These are phyloP conservation scores for Andrographis paniculata DNA, from an alignment of 305 asterid genomes.

Conservation along the genomic window DNA sequence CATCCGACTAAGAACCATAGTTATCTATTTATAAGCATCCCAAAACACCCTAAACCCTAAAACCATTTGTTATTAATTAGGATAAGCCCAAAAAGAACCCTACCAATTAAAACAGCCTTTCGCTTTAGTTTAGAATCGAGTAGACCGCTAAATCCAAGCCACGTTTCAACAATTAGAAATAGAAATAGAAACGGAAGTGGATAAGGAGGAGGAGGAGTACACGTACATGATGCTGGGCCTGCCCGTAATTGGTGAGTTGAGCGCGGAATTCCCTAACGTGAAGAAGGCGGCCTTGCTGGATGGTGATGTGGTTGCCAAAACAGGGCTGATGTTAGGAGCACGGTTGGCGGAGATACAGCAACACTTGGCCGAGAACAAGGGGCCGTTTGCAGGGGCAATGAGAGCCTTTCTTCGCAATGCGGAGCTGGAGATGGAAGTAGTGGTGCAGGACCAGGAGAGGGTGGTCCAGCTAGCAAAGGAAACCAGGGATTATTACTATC, in stretches of 20 bases:
- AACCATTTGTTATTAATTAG: too few relatives aligned
- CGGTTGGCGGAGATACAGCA: conserved; percentile 33
- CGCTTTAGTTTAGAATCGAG: too few relatives aligned
- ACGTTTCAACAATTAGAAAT: too few relatives aligned
- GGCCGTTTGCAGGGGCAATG: conserved; percentile 46
- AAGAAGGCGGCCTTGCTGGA: conserved; percentile 66
- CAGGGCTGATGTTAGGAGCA: conserved; percentile 30
- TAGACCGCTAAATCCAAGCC: too few relatives aligned
- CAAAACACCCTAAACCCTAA: too few relatives aligned
- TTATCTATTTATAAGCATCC: too few relatives aligned
- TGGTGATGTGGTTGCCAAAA: conserved; percentile 35
- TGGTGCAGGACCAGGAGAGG: conserved; percentile 45
- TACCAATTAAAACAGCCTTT: too few relatives aligned
- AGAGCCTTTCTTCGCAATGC: conserved; percentile 45
- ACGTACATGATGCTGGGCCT: conserved; percentile 73
- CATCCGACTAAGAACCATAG: too few relatives aligned
- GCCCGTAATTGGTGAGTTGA: conserved; percentile 76
- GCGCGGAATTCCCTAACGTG: conserved; percentile 61
- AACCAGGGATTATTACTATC: conserved; percentile 67
- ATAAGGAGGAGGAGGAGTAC: conserved; percentile 63
- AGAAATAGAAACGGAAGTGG: too few relatives aligned
- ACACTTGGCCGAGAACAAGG: conserved; percentile 24
- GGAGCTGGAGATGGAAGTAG: conserved; percentile 40
- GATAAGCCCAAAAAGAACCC: too few relatives aligned
- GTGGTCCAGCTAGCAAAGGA: conserved; percentile 55